Conservation (phyloP, 345 rosid genomes). For the Cardiospermum halicacabum region DNA sequence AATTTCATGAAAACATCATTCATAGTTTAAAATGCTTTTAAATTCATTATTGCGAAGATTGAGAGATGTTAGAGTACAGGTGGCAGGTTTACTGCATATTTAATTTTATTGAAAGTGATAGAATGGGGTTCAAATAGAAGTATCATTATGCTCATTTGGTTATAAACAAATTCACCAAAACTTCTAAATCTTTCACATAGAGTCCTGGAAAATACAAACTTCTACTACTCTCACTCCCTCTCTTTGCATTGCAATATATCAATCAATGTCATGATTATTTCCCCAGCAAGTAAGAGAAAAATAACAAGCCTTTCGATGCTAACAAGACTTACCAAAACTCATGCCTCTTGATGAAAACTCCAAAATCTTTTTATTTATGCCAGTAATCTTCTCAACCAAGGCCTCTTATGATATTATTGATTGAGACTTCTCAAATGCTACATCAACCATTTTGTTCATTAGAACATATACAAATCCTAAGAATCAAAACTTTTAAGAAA, state of each 20-base stretch:
- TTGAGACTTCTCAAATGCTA: constrained; percentile 67
- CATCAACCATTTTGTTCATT: constrained; percentile 9
- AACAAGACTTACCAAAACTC: constrained; percentile 30
- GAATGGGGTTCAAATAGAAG: constrained; percentile 66
- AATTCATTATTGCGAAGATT: neutral
- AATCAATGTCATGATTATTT: neutral
- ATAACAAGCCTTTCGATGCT: neutral
- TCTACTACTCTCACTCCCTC: constrained; percentile 19
- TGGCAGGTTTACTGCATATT: constrained; percentile 63
- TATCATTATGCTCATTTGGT: constrained; percentile 48
- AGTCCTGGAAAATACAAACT: constrained; percentile 22
- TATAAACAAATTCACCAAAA: constrained; percentile 23
- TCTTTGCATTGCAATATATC: constrained; percentile 29
- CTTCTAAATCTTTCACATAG: constrained; percentile 32
- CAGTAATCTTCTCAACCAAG: constrained; percentile 32
- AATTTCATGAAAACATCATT: constrained; percentile 42
- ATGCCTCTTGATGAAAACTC: constrained; percentile 32
- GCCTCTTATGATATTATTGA: constrained; percentile 47
- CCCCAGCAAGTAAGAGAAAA: neutral
- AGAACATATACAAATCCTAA: constrained; percentile 3
- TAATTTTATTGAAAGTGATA: constrained; percentile 49
- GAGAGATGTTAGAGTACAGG: constrained; percentile 29
- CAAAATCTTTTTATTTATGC: constrained; percentile 21
- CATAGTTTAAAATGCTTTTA: neutral
- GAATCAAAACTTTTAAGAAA: constrained; percentile 1